Base-by-base conservation (phyloP, 441 rosid genomes). In the Flueggea neowawraea region DNA sequence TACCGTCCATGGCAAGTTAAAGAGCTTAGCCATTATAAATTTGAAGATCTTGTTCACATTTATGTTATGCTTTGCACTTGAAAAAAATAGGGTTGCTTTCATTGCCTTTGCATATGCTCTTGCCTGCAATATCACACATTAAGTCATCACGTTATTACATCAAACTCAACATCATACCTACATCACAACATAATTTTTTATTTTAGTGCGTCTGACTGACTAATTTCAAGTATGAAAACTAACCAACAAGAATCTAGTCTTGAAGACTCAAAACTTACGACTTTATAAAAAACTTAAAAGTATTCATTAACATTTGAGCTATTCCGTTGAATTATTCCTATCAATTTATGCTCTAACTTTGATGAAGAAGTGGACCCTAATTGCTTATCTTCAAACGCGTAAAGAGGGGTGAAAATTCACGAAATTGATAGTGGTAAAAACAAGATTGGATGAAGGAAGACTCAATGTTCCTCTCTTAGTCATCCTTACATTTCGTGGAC, bases 11-110 rank as follows among this genome's bases (percentile, higher is more conserved):
- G 98, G 98, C 82, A 94, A 73, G 75, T 94, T 85, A 62, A 87
- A 85, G 57, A 94, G 83, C 72, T 83, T 88, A 10, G 98, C 95
- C 75, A 80, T 78, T 36, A 94, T 87, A 69, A 85, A 94, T 69
- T 94, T 94, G 85, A 94, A 94, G 66, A 94, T 89, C 82, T 94
- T 94, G 87, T 82, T 90, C 54, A 94, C 98, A 32, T 94, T 90
- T 45, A 94, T 94, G 78, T 90, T 94, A 68, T 94, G 88, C 54
- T 84, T 82, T 2, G 97, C 91, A 74, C 97, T 94, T 39, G 98
- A 94, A 75, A 94, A 94, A 85, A 94, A 90, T 44, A 94, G 80
- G 58, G 91, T 85, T 15, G 88, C 98, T 58, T 94, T 87, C 85
- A 94, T 79, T 55, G 86, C 98, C 80, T 73, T 89, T 2, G 96